Conservation (phyloP, 148 eudicot species). For the Diospyros kaki region DNA sequence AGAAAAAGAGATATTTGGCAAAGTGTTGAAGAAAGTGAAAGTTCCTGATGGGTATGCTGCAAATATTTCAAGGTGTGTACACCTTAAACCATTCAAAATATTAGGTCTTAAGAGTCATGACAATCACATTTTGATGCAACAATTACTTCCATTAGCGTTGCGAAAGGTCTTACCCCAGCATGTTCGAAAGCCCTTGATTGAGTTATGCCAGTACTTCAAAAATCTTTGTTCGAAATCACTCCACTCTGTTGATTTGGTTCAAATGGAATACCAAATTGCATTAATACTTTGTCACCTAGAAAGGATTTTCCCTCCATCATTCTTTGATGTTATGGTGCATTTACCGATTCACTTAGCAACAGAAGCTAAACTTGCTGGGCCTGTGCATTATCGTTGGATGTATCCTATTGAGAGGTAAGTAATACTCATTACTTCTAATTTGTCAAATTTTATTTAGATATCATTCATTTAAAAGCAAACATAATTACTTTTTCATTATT, state of each 20-base stretch:
- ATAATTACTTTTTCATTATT: too few relatives aligned
- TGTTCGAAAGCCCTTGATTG: neutral
- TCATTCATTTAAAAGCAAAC: neutral
- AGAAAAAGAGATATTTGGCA: slow-evolving; percentile 16
- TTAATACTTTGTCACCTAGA: neutral
- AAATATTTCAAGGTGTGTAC: slow-evolving; percentile 17
- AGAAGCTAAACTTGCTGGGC: neutral
- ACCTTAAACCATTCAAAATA: slow-evolving; percentile 6
- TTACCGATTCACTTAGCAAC: neutral
- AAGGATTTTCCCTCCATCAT: neutral
- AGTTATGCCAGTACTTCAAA: neutral
- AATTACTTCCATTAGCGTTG: neutral
- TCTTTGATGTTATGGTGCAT: neutral
- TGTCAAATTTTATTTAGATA: too few relatives aligned
- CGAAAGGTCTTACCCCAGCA: neutral
- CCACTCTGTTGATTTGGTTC: neutral
- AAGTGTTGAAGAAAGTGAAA: slow-evolving; percentile 8
- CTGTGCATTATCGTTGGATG: neutral
- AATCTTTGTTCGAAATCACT: neutral
- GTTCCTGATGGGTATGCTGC: slow-evolving; percentile 23
- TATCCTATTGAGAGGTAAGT: neutral
- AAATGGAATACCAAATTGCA: neutral
- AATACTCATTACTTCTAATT: too few relatives aligned
- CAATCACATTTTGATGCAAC: neutral
- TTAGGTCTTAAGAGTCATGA: slow-evolving; percentile 23